These are phyloP conservation scores for Cryptococcus sp. DNA, from an alignment of 1,284 basidiomycete species.

Conservation along the genomic window DNA sequence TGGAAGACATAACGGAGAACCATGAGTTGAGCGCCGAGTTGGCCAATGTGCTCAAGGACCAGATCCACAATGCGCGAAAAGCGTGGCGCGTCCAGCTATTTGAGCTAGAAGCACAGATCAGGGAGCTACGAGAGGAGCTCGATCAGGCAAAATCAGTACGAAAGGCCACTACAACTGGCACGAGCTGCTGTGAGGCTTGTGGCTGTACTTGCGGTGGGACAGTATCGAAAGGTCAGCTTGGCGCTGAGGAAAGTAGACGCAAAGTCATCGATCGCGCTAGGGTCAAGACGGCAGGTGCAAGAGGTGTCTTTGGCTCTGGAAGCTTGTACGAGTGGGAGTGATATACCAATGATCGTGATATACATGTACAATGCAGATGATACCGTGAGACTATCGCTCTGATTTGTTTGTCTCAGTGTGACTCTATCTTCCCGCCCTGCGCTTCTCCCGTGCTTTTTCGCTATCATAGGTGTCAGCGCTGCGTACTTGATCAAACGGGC, in stretches of 20 bases:
- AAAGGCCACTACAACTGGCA: background rate
- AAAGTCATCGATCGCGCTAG: slow-evolving; percentile 66
- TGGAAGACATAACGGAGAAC: background rate
- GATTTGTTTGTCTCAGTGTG: background rate
- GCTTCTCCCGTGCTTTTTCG: slow-evolving; percentile 27
- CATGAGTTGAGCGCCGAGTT: background rate
- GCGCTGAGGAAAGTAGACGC: slow-evolving; percentile 1
- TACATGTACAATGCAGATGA: background rate
- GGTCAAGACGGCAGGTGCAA: slow-evolving; percentile 54
- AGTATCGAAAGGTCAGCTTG: slow-evolving; percentile 1
- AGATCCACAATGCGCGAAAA: slow-evolving; percentile 41
- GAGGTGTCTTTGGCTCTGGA: slow-evolving; percentile 48
- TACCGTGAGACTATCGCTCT: background rate
- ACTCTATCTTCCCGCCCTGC: slow-evolving; percentile 20
- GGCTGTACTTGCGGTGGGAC: slow-evolving; percentile 56
- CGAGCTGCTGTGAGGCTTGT: slow-evolving; percentile 60
- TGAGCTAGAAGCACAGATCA: slow-evolving; percentile 72
- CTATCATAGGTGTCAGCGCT: background rate
- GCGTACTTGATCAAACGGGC: background rate
- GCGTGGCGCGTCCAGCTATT: slow-evolving; percentile 69
- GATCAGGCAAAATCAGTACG: slow-evolving; percentile 58
- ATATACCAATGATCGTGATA: background rate
- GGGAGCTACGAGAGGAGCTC: slow-evolving; percentile 67
- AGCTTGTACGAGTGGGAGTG: slow-evolving; percentile 38
- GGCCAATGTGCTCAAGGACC: slow-evolving; percentile 8